Evolutionary conservation across 768 basidiomycete genomes (phyloP).

Genomic region (Bullera alba): DNA sequence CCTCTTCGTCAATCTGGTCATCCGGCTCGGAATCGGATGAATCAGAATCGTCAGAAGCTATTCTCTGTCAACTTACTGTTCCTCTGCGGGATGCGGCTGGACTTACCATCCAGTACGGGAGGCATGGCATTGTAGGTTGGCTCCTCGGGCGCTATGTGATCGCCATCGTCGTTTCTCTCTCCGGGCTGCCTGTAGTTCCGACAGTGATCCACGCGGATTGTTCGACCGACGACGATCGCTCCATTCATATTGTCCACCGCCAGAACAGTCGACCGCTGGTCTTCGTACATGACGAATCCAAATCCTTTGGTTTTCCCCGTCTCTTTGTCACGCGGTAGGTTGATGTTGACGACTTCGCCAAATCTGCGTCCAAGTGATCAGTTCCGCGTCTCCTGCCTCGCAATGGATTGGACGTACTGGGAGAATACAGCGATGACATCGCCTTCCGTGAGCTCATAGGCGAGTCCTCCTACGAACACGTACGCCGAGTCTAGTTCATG

Average conservation of each 20-base stretch:
- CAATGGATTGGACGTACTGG: constrained; percentile 58
- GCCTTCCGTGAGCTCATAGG: constrained; percentile 86
- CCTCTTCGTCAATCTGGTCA: constrained; percentile 76
- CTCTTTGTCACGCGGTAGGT: constrained; percentile 86
- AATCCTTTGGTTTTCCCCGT: constrained; percentile 89
- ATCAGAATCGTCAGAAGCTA: constrained; percentile 4
- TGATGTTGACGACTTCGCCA: constrained; percentile 92
- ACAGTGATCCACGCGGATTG: constrained; percentile 67
- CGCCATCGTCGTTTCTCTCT: constrained; percentile 68
- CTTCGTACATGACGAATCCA: constrained; percentile 97
- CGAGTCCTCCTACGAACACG: constrained; percentile 82
- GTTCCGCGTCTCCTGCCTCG: neutral
- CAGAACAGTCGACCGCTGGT: constrained; percentile 88
- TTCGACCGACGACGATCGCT: constrained; percentile 75
- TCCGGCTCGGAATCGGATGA: constrained; percentile 14
- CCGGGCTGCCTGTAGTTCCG: constrained; percentile 79
- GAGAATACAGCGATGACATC: constrained; percentile 97
- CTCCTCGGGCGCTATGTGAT: constrained; percentile 75
- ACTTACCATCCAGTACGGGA: constrained; percentile 58
- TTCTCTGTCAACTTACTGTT: neutral
- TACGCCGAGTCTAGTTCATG: constrained; percentile 74
- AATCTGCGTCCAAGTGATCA: constrained; percentile 54
- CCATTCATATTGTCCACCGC: constrained; percentile 99
- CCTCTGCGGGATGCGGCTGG: too few relatives aligned
- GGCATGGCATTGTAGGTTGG: constrained; percentile 85